Evolutionary conservation across 2,329 filamentous ascomycete species (phyloP), one percentile per base, ranked within the genome.

Genomic region (Alternaria alternata): DNA sequence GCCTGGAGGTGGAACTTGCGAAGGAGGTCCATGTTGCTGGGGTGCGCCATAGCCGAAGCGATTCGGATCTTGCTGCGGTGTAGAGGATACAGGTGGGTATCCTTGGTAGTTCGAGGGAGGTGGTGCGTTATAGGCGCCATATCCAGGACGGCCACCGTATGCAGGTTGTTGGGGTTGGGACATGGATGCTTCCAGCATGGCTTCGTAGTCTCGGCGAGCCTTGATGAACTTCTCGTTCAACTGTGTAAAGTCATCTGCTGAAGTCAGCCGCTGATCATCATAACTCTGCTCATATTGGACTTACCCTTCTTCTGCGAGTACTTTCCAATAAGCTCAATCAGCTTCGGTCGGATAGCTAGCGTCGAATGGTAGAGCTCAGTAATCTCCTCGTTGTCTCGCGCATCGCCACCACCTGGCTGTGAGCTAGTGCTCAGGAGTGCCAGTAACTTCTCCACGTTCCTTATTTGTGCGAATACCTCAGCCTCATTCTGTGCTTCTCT

Each of bases 171-270:
- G 88, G n/a, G 94, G 91, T 69, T 97, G 94, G 1, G 94, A 89
- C 94, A 99, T 98, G 57, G 94, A 98, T 18, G 92, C 91, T 79
- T 99, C 95, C 20, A 99, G 84, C n/a, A 99, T 85, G 30, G 92
- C 89, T 80, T 99, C 95, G 77, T 99, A 99, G 80, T 99, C 95
- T 71, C 94, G 88, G 66, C 95, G 90, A 46, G 95, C 95, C 81
- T 99, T 99, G 84, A 99, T 98, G 79, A 99, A 99, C 81, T 98
- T 98, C 79, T 99, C 95, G 74, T 99, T 99, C 64, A 99, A 84
- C 77, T 98, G 94, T 2, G 95, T 97, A 75, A 99, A 98, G 78
- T 99, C 95, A 80, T 99, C 95, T 96, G 66, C 66, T 14, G 39
- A 43, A 22, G 58, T 73, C 58, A 71, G 58, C 26, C 28, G 51